Evolutionary conservation across 306 rosid species (phyloP).

Genomic region (Ammopiptanthus mongolicus): DNA sequence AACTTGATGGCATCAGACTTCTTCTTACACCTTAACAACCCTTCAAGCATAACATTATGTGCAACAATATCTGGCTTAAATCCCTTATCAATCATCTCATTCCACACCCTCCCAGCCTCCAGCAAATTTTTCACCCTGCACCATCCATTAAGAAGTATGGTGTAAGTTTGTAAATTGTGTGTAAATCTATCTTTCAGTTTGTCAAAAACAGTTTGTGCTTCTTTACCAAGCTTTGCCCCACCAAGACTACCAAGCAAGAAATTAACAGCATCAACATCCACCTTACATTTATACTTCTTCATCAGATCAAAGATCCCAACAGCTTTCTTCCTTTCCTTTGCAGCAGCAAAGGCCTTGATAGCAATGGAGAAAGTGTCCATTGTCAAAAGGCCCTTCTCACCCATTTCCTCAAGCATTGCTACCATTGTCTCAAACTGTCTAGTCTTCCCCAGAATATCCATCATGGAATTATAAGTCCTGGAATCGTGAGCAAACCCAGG

Average conservation of each 20-base stretch:
- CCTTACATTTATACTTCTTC: conserved; percentile 65
- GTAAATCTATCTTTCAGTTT: conserved; percentile 60
- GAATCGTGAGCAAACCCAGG: conserved; percentile 65
- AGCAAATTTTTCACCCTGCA: conserved; percentile 63
- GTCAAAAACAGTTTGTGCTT: conserved; percentile 70
- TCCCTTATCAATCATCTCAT: conserved; percentile 78
- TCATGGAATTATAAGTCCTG: conserved; percentile 61
- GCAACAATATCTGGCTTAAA: conserved; percentile 76
- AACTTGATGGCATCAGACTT: conserved; percentile 81
- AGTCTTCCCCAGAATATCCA: conserved; percentile 73
- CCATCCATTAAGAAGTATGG: conserved; percentile 82
- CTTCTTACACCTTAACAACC: conserved; percentile 63
- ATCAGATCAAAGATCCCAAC: conserved; percentile 78
- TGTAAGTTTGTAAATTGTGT: conserved; percentile 58
- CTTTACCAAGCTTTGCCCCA: conserved; percentile 69
- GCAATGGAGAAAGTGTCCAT: conserved; percentile 76
- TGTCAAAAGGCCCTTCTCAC: conserved; percentile 61
- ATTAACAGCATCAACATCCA: conserved; percentile 59
- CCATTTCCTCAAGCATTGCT: conserved; percentile 84
- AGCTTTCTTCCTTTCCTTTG: conserved; percentile 85
- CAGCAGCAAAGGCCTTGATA: conserved; percentile 72
- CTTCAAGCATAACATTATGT: conserved; percentile 78
- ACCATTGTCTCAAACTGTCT: conserved; percentile 94
- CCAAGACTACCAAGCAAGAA: conserved; percentile 83
- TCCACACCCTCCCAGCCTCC: conserved; percentile 95